Percentiles rank a stretch among this genome's conserved stretches.
Evolutionary conservation across 2,329 filamentous ascomycete species (phyloP).

Genomic region (Colletotrichum theobromicola): DNA sequence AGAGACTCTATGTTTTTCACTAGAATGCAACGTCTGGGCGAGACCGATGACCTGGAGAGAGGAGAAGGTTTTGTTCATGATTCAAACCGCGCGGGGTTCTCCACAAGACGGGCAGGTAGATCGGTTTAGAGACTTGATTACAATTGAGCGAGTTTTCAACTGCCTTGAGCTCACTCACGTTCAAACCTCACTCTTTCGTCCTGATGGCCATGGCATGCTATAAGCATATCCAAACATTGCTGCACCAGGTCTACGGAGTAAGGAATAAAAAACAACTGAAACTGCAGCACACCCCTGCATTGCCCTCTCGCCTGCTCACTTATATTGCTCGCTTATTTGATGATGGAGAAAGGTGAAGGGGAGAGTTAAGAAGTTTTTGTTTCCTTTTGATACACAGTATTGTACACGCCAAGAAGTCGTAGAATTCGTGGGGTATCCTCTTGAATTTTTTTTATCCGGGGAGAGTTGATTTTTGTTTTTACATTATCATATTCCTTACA

Average conservation of each 20-base stretch:
- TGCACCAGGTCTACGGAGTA: constrained; percentile 3
- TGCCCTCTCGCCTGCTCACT: neutral
- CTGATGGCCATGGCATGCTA: neutral
- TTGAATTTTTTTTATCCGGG: neutral
- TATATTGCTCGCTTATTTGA: neutral
- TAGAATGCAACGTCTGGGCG: neutral
- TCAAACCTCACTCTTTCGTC: neutral
- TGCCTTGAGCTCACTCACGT: neutral
- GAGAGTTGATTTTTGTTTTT: neutral
- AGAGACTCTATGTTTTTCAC: neutral
- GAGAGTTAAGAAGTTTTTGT: neutral
- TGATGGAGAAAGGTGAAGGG: neutral
- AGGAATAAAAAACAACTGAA: no score
- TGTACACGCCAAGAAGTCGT: constrained; percentile 24
- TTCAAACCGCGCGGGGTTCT: neutral
- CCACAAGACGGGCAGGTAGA: neutral
- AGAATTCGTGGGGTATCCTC: constrained; percentile 31
- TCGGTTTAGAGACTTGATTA: neutral
- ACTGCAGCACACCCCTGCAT: neutral
- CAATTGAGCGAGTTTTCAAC: neutral
- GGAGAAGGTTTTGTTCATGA: neutral
- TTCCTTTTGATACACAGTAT: constrained; percentile 35
- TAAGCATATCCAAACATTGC: neutral
- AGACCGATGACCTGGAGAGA: neutral
- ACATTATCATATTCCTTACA: neutral